Evolutionary conservation across 2,329 filamentous ascomycete genomes (phyloP), one percentile per base, ranked within the genome.

Genomic region (Dothidotthia symphoricarpi): DNA sequence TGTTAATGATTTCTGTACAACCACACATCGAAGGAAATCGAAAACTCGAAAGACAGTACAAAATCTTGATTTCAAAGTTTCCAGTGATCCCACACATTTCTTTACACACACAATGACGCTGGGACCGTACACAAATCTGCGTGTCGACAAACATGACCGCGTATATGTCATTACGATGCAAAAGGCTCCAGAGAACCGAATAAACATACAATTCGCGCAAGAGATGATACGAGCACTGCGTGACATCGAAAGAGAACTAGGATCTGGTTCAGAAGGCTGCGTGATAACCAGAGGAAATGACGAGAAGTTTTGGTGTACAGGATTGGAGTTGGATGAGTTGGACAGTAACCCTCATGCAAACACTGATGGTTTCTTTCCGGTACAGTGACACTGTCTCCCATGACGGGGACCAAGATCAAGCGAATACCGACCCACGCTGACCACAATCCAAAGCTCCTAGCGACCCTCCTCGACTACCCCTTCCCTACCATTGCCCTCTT

Each of bases 361-460:
- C 26, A 70, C 71, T 12, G 79, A 75, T 50, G 72, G 69, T 16
- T 83, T 81, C 38, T 76, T 74, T 9, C 79, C 80, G 35, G 50
- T 57, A 41, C n/a, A n/a, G n/a, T 11, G 45, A 4, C 5, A 10
- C 2, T 27, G 22, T 26, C 31, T 10, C 11, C 6, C 15, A 32
- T 27, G 22, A 6, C 9, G 19, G 19, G 19, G 19, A 22, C 9
- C 19, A 22, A 22, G 19, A 22, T 22, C 9, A 22, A 22, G 19
- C 5, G 19, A 22, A 22, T 6, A 22, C 19, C 5, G 9, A 9
- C 9, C 12, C 4, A 33, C 16, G n/a, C 40, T 49, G 17, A 44
- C 34, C 19, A 22, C 19, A 22, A 22, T 2, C 39, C n/a, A n/a
- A n/a, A 69, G 57, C 59, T 75, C 3, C 59, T 75, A 11, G 69